Base-by-base conservation (phyloP, 2,329 filamentous ascomycete genomes). In the Pseudocercospora cruenta region DNA sequence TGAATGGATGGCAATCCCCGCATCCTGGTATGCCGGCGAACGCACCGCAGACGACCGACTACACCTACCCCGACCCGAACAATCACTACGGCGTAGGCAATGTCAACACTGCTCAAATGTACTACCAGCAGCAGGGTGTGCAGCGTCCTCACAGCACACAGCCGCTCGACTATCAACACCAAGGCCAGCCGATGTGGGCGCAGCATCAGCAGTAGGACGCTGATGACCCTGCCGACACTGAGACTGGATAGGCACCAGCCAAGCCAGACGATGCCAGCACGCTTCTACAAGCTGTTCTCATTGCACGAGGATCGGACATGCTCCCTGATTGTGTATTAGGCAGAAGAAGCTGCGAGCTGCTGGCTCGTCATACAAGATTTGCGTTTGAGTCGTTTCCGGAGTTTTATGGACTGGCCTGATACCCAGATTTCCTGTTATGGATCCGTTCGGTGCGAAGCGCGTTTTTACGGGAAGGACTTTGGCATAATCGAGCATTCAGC, bases 1-100 rank as follows among this genome's bases (percentile, higher is more conserved):
- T 92, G 68, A 69, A 69, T 12, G 91, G 92, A 62, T 97, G 94
- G 94, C 91, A 93, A 71, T 96, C 93, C 4, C 93, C 93, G 3
- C 91, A 94, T 71, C 87, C 88, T 69, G 86, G 86, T 33, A 88
- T 93, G 70, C 88, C 90, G 9, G 90, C 91, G 8, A 55, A 47
- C 28, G 91, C 93, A 53, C 72, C 72, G 28, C 72, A 75, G 47
- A 94, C 93, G 33, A 94, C 93, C 70, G 88, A 91, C 68, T 97
- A 96, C 76, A 88, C 90, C 7, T 96, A 97, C 72, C 87, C 88
- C 4, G 83, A 82, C 26, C 67, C 69, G 31, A 70, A 69, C 54
- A 61, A 60, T 12, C 26, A 58, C 8, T 75, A 75, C 62, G 66
- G 66, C 24, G 85, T 85, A 39, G 85, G 87, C 58, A 64, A 60